Evolutionary conservation across 495 filamentous ascomycete genomes (phyloP).

Genomic region (Aspergillus campestris): DNA sequence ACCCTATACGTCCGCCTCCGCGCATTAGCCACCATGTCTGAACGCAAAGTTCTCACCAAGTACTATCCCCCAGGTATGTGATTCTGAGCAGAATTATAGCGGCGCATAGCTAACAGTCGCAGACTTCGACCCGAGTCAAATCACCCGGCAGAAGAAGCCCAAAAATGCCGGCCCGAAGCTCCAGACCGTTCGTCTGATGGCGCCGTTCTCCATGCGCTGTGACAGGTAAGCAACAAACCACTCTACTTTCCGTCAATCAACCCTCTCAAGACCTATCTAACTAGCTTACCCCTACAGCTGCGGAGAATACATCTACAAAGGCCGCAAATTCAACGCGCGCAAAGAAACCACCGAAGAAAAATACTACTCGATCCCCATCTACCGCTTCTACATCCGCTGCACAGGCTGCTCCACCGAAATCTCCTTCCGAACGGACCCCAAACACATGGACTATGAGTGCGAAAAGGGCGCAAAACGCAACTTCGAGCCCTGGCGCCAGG

Average conservation of each 20-base stretch:
- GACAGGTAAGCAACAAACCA: constrained; percentile 79
- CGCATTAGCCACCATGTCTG: constrained; percentile 58
- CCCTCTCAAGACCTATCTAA: background rate
- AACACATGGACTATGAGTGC: constrained; percentile 86
- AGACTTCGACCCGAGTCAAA: constrained; percentile 89
- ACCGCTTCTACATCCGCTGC: constrained; percentile 92
- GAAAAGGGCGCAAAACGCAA: constrained; percentile 85
- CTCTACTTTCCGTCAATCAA: background rate
- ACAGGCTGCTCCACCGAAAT: constrained; percentile 86
- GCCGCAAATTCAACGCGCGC: constrained; percentile 92
- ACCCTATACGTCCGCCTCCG: no score
- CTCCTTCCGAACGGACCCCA: constrained; percentile 90
- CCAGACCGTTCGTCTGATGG: constrained; percentile 91
- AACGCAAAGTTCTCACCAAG: constrained; percentile 79
- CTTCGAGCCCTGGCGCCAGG: constrained; percentile 79
- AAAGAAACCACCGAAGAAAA: constrained; percentile 91
- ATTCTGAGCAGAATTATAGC: no score
- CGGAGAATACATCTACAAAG: constrained; percentile 88
- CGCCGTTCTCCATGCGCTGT: constrained; percentile 69
- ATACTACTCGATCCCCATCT: constrained; percentile 83
- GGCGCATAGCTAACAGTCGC: no score
- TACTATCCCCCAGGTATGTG: constrained; percentile 66
- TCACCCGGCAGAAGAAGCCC: constrained; percentile 63
- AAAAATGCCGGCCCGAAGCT: constrained; percentile 60
- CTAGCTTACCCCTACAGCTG: background rate